phyloP scores from a whole-genome alignment of 2,329 filamentous ascomycete genomes.

The Colletotrichum lini region DNA sequence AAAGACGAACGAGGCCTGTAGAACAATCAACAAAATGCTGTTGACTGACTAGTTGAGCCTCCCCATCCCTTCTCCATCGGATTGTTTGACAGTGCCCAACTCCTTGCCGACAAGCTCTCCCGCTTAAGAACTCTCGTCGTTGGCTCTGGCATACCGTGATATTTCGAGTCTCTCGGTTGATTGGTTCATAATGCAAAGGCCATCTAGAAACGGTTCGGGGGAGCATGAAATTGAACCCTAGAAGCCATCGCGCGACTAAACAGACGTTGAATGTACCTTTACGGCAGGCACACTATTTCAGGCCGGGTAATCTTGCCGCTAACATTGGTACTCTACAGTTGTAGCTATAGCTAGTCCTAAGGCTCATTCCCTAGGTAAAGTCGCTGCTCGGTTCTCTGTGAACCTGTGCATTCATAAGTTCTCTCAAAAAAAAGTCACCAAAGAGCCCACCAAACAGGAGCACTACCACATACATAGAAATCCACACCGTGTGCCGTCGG shows the following conservation, averaged over 20 bases:
- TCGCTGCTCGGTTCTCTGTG: constrained; percentile 6
- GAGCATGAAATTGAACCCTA: background rate
- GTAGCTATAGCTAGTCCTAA: constrained; percentile 13
- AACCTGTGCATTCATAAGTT: background rate
- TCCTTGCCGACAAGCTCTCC: background rate
- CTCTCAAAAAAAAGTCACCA: constrained; percentile 13
- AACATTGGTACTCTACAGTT: constrained; percentile 12
- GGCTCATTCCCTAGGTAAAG: constrained; percentile 21
- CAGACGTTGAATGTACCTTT: background rate
- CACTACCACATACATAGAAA: constrained; percentile 17
- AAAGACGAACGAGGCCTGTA: background rate
- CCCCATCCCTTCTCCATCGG: background rate
- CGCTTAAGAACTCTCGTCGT: too few relatives aligned
- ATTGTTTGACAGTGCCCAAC: background rate
- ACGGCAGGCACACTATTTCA: background rate
- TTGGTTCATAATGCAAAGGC: background rate
- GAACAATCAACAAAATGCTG: background rate
- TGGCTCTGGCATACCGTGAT: background rate
- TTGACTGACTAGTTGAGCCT: background rate
- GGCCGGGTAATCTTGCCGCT: constrained; percentile 5
- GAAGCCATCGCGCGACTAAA: too few relatives aligned
- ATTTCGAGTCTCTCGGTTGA: background rate
- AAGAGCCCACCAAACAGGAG: constrained; percentile 27
- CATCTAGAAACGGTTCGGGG: background rate
- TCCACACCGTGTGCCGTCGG: constrained; percentile 6